Evolutionary conservation across 2,329 filamentous ascomycete species (phyloP).

Genomic region (Bipolaris sorokiniana): DNA sequence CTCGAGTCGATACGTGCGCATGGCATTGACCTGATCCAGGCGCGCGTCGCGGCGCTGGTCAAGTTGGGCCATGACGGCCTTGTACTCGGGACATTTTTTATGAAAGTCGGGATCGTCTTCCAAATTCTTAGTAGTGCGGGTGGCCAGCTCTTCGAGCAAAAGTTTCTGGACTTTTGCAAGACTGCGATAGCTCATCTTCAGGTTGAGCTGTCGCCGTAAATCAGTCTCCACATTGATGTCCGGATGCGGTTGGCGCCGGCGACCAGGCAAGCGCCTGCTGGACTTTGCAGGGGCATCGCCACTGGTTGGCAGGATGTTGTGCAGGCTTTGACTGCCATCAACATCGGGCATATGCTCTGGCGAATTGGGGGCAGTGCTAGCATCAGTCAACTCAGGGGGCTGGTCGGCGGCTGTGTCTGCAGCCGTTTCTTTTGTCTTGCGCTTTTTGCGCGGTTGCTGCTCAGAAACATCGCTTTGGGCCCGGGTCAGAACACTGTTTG

Average conservation of each 20-base stretch:
- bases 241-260: slow-evolving; percentile 56
- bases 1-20: slow-evolving; percentile 46
- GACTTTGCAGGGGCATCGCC: slow-evolving; percentile 46
- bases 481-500: slow-evolving; percentile 44
- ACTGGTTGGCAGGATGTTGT: slow-evolving; percentile 45
- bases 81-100: slow-evolving; percentile 62
- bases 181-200: slow-evolving; percentile 69
- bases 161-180: slow-evolving; percentile 69
- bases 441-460: slow-evolving; percentile 46
- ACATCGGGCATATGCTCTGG: slow-evolving; percentile 46
- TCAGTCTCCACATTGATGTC: slow-evolving; percentile 55
- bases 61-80: slow-evolving; percentile 60
- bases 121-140: slow-evolving; percentile 64
- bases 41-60: slow-evolving; percentile 53
- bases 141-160: slow-evolving; percentile 69
- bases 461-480: slow-evolving; percentile 47
- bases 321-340: slow-evolving; percentile 39
- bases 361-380: slow-evolving; percentile 44
- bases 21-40: slow-evolving; percentile 47
- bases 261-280: slow-evolving; percentile 50
- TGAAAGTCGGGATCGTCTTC: slow-evolving; percentile 61
- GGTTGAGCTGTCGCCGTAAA: slow-evolving; percentile 65
- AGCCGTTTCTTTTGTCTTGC: slow-evolving; percentile 38
- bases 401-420: slow-evolving; percentile 38
- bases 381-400: slow-evolving; percentile 47